Evolutionary conservation across 208 protist genomes (phyloP).

Genomic region (Leishmania braziliensis): DNA sequence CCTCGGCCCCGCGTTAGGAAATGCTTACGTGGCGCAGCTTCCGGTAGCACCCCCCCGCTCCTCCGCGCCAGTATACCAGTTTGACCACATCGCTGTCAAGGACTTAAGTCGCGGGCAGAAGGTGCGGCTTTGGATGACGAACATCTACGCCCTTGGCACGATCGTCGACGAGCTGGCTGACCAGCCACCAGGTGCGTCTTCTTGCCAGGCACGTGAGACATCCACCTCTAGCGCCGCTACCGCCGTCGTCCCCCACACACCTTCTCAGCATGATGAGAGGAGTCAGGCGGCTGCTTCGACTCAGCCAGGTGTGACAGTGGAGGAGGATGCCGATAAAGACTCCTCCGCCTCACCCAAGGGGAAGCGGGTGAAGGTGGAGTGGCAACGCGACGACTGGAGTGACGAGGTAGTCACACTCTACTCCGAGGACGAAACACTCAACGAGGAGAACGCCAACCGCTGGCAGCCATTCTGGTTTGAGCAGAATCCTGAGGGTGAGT

Average conservation of each 20-base stretch:
- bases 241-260: neutral
- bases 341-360: slow-evolving; percentile 4
- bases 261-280: neutral
- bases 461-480: slow-evolving; percentile 90
- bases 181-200: slow-evolving; percentile 1
- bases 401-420: slow-evolving; percentile 80
- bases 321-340: neutral
- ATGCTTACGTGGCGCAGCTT: slow-evolving; percentile 43
- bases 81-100: slow-evolving; percentile 36
- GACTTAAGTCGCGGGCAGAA: slow-evolving; percentile 60
- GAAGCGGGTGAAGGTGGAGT: slow-evolving; percentile 51
- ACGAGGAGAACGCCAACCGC: slow-evolving; percentile 64
- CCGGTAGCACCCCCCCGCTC: slow-evolving; percentile 47
- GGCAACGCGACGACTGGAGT: slow-evolving; percentile 85
- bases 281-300: slow-evolving; percentile 11
- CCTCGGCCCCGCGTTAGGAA: slow-evolving; percentile 44
- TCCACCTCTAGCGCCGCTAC: neutral
- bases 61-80: slow-evolving; percentile 32
- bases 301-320: slow-evolving; percentile 3
- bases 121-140: slow-evolving; percentile 87
- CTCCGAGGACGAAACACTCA: slow-evolving; percentile 74
- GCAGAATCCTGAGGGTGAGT: slow-evolving; percentile 33
- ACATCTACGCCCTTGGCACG: slow-evolving; percentile 80
- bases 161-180: slow-evolving; percentile 33
- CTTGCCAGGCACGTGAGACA: neutral